phyloP scores from a whole-genome alignment of 805 yeast species.

The Kluyveromyces nonfermentans region DNA sequence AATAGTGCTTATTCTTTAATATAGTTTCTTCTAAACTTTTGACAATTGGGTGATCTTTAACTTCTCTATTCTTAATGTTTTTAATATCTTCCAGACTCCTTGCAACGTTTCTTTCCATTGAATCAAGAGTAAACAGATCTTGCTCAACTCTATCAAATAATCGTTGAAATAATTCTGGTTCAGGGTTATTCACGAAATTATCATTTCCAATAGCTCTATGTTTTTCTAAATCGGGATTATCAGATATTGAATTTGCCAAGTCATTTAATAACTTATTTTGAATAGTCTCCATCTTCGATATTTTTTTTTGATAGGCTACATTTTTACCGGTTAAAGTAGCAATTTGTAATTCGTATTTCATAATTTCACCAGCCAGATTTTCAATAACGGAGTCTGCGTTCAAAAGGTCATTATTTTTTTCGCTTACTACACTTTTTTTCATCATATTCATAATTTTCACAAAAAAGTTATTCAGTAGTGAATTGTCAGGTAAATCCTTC shows the following conservation, averaged over 20 bases:
- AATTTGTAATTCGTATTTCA: conserved; percentile 15
- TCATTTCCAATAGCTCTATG: neutral
- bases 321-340: conserved; percentile 12
- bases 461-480: neutral
- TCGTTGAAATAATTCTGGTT: neutral
- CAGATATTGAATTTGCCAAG: neutral
- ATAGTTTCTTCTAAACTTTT: neutral
- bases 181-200: neutral
- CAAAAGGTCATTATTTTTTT: neutral
- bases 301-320: conserved; percentile 5
- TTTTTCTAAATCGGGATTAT: neutral
- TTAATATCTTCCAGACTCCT: neutral
- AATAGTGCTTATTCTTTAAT: neutral
- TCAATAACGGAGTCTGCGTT: neutral
- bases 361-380: conserved; percentile 13
- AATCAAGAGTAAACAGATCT: neutral
- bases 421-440: neutral
- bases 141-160: neutral
- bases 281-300: neutral
- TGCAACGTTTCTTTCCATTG: neutral
- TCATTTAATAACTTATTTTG: neutral
- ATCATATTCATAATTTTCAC: neutral
- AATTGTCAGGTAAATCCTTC: neutral
- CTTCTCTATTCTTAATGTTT: neutral
- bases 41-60: neutral